Conservation (phyloP, 441 rosid genomes). For the Macaranga tanarius region DNA sequence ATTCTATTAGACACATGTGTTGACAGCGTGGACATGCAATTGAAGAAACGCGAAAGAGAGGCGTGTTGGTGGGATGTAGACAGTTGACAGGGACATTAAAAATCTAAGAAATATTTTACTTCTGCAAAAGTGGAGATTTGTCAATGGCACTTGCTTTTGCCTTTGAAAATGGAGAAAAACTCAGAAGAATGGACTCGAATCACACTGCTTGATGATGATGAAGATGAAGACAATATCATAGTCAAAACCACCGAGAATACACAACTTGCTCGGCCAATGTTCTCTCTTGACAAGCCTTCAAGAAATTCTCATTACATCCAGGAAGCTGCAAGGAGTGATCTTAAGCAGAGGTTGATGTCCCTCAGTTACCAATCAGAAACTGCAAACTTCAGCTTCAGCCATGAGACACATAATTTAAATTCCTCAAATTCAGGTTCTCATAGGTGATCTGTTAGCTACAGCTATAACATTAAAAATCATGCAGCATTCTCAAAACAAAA, state of each 20-base stretch:
- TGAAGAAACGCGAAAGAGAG: too few species aligned
- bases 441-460: constrained; percentile 39
- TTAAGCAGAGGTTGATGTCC: constrained; percentile 46
- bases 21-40: too few species aligned
- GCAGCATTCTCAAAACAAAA: constrained; percentile 37
- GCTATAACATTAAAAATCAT: constrained; percentile 19
- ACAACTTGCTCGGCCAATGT: constrained; percentile 47
- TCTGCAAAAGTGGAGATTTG: constrained; percentile 52
- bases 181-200: constrained; percentile 49
- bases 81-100: too few species aligned
- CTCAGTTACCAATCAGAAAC: constrained; percentile 40
- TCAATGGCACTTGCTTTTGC: constrained; percentile 76
- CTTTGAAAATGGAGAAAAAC: constrained; percentile 69
- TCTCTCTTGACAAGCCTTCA: constrained; percentile 52
- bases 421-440: constrained; percentile 40
- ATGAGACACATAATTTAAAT: constrained; percentile 28
- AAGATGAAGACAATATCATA: constrained; percentile 40
- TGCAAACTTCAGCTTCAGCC: constrained; percentile 28
- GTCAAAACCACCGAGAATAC: constrained; percentile 28
- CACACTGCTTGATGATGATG: constrained; percentile 66
- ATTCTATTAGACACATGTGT: too few species aligned
- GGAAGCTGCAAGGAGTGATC: constrained; percentile 42
- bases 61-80: too few species aligned
- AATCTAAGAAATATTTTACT: too few species aligned
- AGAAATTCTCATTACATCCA: constrained; percentile 37